These are phyloP conservation scores for Xerocomellus chrysenteron DNA, from an alignment of 768 basidiomycete genomes.

Conservation along the genomic window DNA sequence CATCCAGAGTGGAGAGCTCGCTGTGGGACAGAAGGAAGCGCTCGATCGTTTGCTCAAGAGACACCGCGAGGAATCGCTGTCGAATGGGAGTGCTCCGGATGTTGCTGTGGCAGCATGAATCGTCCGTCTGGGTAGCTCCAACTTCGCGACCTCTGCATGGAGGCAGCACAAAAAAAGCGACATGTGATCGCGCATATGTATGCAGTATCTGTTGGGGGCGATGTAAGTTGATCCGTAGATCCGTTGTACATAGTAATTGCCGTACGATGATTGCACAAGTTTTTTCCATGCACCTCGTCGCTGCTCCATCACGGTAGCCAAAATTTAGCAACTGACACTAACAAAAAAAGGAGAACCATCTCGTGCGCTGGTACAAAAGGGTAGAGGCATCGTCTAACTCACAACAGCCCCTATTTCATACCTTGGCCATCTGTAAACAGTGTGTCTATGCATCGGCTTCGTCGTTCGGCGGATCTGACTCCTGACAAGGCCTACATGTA, in stretches of 20 bases:
- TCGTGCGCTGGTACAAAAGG: no score
- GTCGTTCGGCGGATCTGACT: no score
- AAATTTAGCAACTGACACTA: no score
- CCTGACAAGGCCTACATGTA: no score
- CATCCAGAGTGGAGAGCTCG: constrained; percentile 88
- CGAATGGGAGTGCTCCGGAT: neutral
- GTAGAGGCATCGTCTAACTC: no score
- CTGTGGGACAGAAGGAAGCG: constrained; percentile 90
- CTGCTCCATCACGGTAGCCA: neutral
- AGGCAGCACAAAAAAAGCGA: constrained; percentile 17
- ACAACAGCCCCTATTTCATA: no score
- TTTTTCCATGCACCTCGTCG: neutral
- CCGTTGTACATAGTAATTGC: neutral
- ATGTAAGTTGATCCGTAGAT: constrained; percentile 7
- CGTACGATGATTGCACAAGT: neutral
- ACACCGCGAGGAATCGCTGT: constrained; percentile 51
- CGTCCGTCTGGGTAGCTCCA: neutral
- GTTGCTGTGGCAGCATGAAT: constrained; percentile 10
- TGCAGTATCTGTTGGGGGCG: constrained; percentile 5
- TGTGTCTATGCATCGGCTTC: no score
- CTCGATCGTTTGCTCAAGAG: constrained; percentile 82
- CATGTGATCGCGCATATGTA: constrained; percentile 15
- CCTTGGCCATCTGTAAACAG: no score
- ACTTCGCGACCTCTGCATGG: neutral
- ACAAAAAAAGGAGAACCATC: no score